Evolutionary conservation across 2,329 filamentous ascomycete genomes (phyloP).

Genomic region (Orbilia brochopaga): DNA sequence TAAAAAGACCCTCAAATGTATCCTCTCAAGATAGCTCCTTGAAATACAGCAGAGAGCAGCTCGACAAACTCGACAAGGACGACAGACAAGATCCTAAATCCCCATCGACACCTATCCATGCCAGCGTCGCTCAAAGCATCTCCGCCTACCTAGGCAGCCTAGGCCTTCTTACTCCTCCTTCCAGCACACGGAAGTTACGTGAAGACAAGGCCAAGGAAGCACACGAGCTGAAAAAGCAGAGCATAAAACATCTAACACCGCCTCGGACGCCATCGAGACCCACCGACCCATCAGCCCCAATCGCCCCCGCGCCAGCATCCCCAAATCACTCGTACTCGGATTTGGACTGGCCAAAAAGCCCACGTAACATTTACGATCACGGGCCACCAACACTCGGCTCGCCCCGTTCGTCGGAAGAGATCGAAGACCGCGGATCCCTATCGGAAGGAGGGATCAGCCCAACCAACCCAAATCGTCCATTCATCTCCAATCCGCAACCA

Average conservation of each 20-base stretch:
- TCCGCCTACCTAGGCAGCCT: slow-evolving; percentile 31
- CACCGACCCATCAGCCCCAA: neutral
- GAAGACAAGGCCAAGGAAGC: slow-evolving; percentile 30
- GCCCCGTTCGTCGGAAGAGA: slow-evolving; percentile 6
- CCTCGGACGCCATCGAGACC: slow-evolving; percentile 31
- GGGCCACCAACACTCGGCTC: slow-evolving; percentile 16
- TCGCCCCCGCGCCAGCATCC: neutral
- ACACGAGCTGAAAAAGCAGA: slow-evolving; percentile 36
- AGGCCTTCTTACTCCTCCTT: slow-evolving; percentile 34
- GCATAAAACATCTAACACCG: slow-evolving; percentile 39
- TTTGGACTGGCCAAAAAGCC: slow-evolving; percentile 21
- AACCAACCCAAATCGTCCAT: slow-evolving; percentile 5
- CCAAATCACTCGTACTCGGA: slow-evolving; percentile 7
- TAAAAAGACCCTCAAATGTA: slow-evolving; percentile 15
- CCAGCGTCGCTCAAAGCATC: slow-evolving; percentile 36
- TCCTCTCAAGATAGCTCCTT: slow-evolving; percentile 20
- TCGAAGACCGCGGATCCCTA: slow-evolving; percentile 3
- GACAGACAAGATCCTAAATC: slow-evolving; percentile 7
- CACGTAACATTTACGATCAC: neutral
- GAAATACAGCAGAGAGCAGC: slow-evolving; percentile 6
- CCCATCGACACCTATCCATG: slow-evolving; percentile 38
- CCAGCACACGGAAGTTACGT: slow-evolving; percentile 30
- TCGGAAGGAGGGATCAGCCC: slow-evolving; percentile 19
- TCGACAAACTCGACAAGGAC: slow-evolving; percentile 1
- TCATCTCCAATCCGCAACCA: slow-evolving; percentile 11